Percentiles rank a stretch among this genome's conserved stretches.
phyloP scores from a whole-genome alignment of 768 basidiomycete species.

The Russula ochroleuca region DNA sequence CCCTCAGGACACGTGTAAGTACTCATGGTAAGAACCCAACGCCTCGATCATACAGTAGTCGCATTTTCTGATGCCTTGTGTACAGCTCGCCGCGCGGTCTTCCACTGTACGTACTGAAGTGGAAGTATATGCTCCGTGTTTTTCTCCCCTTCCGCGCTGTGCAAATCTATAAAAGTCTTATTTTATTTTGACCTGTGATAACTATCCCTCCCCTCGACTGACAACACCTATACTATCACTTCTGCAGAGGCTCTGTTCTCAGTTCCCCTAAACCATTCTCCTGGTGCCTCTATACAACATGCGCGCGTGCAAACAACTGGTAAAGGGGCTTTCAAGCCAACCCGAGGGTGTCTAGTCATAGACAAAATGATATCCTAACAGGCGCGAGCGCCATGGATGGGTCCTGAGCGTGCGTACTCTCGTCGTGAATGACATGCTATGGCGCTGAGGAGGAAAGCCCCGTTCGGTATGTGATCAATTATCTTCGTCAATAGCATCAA shows the following conservation, averaged over 20 bases:
- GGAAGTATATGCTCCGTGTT: neutral
- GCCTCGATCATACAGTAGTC: neutral
- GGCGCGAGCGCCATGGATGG: neutral
- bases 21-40: slow-evolving; percentile 1
- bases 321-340: neutral
- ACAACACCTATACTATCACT: neutral
- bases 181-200: neutral
- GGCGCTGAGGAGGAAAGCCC: neutral
- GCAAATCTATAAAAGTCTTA: slow-evolving; percentile 4
- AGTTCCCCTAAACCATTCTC: neutral
- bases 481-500: neutral
- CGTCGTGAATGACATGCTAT: neutral
- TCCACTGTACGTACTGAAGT: neutral
- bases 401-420: neutral
- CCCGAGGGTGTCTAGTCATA: neutral
- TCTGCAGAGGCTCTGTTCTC: neutral
- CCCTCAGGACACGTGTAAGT: neutral
- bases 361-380: neutral
- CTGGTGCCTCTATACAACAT: neutral
- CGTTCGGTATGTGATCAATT: neutral
- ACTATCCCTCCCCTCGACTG: neutral
- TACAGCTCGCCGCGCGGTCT: neutral
- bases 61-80: neutral
- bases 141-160: neutral
- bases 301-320: neutral